Evolutionary conservation across 2,329 filamentous ascomycete species (phyloP).

Genomic region (Corynespora cassiicola): DNA sequence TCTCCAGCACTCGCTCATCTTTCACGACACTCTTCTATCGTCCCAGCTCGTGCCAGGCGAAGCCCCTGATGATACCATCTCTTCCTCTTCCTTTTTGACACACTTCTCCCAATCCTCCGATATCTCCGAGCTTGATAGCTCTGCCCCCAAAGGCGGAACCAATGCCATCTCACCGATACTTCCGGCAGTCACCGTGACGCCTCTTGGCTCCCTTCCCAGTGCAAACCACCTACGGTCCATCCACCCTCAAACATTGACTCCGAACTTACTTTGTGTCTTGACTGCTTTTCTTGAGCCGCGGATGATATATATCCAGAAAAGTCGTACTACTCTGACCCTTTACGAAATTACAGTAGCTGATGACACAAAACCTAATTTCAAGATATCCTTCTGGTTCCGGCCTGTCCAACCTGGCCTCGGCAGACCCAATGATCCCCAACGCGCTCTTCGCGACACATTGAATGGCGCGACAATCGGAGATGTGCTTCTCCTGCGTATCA

Average conservation of each 20-base stretch:
- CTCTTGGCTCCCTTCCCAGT: constrained; percentile 74
- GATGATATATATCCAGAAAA: constrained; percentile 71
- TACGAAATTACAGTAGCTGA: constrained; percentile 69
- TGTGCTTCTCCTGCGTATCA: constrained; percentile 78
- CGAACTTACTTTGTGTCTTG: constrained; percentile 81
- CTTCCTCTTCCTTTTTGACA: constrained; percentile 43
- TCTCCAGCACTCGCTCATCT: constrained; percentile 77
- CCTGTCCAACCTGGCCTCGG: constrained; percentile 36
- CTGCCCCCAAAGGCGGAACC: constrained; percentile 9
- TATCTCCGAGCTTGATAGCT: constrained; percentile 29
- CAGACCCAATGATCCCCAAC: constrained; percentile 25
- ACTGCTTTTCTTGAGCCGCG: constrained; percentile 74
- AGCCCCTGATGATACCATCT: constrained; percentile 36
- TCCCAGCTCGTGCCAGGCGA: constrained; percentile 56
- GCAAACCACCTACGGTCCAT: constrained; percentile 71
- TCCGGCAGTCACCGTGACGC: constrained; percentile 55
- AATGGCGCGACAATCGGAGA: constrained; percentile 70
- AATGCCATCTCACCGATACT: constrained; percentile 20
- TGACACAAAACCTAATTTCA: constrained; percentile 81
- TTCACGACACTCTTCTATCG: constrained; percentile 70
- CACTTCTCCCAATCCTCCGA: constrained; percentile 43
- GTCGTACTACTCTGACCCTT: constrained; percentile 56
- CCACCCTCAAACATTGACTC: constrained; percentile 79
- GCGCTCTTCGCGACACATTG: constrained; percentile 48
- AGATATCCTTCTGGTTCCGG: constrained; percentile 85